A percentile compares a stretch with the other conserved stretches of the same genome.
These are phyloP conservation scores for Diaporthe sp. DNA, from an alignment of 2,329 filamentous ascomycete species.

Conservation along the genomic window DNA sequence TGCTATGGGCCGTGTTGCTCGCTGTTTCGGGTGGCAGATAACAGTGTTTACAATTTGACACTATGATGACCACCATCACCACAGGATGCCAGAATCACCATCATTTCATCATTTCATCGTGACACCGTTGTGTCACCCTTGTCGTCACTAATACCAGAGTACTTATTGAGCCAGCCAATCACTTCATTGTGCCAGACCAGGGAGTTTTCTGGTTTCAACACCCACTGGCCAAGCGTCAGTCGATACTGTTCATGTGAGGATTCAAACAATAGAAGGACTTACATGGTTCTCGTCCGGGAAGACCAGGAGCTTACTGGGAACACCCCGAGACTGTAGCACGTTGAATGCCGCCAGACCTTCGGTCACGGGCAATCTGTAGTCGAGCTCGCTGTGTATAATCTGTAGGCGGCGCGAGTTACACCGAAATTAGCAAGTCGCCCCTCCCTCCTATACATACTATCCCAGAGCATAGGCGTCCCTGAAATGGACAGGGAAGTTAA, in stretches of 20 bases:
- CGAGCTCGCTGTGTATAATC: conserved; percentile 78
- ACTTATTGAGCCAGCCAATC: conserved; percentile 75
- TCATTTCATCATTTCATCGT: conserved; percentile 6
- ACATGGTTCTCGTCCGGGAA: conserved; percentile 80
- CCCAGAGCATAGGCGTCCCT: too few species aligned
- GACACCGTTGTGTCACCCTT: neutral
- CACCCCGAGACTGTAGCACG: conserved; percentile 75
- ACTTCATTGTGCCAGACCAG: conserved; percentile 78
- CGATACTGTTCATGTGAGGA: too few species aligned
- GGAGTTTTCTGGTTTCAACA: conserved; percentile 77
- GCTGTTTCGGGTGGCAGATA: neutral
- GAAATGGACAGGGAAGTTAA: too few species aligned
- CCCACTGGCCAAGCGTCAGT: conserved; percentile 57
- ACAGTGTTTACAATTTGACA: conserved; percentile 17
- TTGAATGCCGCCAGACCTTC: conserved; percentile 79
- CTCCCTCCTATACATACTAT: neutral
- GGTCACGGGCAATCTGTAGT: conserved; percentile 67
- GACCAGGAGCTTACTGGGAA: conserved; percentile 77
- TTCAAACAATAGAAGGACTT: neutral
- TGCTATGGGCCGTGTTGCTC: neutral
- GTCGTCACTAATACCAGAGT: conserved; percentile 48
- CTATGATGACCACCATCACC: neutral
- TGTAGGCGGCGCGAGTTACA: conserved; percentile 26
- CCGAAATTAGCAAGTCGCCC: neutral
- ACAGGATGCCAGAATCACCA: neutral